phyloP scores from a whole-genome alignment of 2,329 filamentous ascomycete genomes.

The Tolypocladium capitatum region DNA sequence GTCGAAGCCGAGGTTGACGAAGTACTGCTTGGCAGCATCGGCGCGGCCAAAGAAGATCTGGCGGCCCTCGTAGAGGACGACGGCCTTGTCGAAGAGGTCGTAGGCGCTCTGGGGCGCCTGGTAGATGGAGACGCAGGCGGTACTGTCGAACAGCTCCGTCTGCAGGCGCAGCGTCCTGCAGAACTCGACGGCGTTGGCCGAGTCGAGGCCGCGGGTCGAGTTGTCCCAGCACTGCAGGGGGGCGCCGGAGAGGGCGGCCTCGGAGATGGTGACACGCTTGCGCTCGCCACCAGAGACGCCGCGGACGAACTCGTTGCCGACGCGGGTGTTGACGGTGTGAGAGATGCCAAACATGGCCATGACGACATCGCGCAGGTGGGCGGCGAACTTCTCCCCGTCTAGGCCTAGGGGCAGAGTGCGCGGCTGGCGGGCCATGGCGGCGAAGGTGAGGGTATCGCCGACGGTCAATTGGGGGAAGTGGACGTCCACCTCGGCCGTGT shows the following conservation, averaged over 20 bases:
- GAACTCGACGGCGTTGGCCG: conserved; percentile 64
- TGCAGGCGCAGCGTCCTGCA: conserved; percentile 55
- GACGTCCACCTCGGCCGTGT: conserved; percentile 73
- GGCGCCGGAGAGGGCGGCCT: conserved; percentile 44
- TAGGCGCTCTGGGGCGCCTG: conserved; percentile 54
- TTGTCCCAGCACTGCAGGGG: conserved; percentile 59
- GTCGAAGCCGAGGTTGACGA: conserved; percentile 52
- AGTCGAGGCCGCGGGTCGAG: conserved; percentile 60
- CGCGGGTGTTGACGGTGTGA: conserved; percentile 58
- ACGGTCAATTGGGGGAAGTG: conserved; percentile 69
- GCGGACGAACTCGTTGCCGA: conserved; percentile 63
- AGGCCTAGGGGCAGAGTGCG: conserved; percentile 47
- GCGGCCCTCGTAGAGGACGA: conserved; percentile 45
- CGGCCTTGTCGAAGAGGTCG: conserved; percentile 48
- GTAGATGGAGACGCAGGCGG: conserved; percentile 61
- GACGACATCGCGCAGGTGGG: conserved; percentile 55
- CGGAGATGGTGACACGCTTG: conserved; percentile 51
- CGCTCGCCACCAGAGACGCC: conserved; percentile 65
- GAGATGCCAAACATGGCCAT: conserved; percentile 66
- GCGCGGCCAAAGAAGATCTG: conserved; percentile 52
- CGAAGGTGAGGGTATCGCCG: conserved; percentile 67
- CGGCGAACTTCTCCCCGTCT: conserved; percentile 37
- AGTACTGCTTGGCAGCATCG: conserved; percentile 48
- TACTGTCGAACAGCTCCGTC: conserved; percentile 52
- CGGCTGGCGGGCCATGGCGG: conserved; percentile 56